These are phyloP conservation scores for Trametes polyzona DNA, from an alignment of 1,284 basidiomycete genomes.

Conservation along the genomic window DNA sequence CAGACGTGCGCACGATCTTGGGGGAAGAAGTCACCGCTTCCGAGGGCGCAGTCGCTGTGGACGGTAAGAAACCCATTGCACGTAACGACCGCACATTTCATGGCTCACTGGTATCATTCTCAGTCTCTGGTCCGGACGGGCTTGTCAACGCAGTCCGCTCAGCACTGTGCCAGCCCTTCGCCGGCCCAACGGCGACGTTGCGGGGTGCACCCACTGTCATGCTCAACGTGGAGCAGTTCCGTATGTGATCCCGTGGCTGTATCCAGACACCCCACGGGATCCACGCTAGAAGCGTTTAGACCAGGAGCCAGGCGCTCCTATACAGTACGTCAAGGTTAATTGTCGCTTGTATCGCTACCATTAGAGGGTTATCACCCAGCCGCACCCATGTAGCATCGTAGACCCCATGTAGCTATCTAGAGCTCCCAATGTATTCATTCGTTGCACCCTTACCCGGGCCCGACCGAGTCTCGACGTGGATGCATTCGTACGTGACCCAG, in stretches of 20 bases:
- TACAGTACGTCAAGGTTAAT: neutral
- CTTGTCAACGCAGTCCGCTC: conserved; percentile 19
- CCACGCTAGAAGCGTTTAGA: neutral
- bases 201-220: conserved; percentile 21
- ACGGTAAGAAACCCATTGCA: conserved; percentile 12
- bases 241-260: conserved; percentile 8
- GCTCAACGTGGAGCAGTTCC: conserved; percentile 28
- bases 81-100: neutral
- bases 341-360: neutral
- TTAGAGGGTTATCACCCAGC: neutral
- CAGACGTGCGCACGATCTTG: conserved; percentile 20
- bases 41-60: conserved; percentile 22
- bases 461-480: neutral
- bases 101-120: neutral
- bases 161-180: conserved; percentile 18
- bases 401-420: neutral
- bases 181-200: conserved; percentile 16
- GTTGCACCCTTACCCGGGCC: neutral
- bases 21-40: conserved; percentile 19
- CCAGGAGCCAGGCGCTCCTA: neutral
- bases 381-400: neutral
- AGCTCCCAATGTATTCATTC: neutral
- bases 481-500: neutral
- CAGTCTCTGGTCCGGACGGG: conserved; percentile 24
- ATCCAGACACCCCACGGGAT: neutral